Percentiles rank a stretch among this genome's conserved stretches.
phyloP scores from a whole-genome alignment of 331 rosid species.

The Dryas integrifolia region DNA sequence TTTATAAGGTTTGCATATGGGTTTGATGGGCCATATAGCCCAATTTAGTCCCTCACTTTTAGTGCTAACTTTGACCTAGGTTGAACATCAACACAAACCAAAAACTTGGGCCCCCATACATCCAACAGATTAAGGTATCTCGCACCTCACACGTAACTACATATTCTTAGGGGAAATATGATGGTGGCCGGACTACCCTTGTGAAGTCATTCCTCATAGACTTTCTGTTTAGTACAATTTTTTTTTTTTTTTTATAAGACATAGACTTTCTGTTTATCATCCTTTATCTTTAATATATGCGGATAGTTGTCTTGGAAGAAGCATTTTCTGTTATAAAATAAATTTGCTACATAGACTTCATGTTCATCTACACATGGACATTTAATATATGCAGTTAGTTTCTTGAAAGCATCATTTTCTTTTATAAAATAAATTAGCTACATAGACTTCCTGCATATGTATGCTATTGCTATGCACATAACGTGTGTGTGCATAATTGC shows the following conservation, averaged over 20 bases:
- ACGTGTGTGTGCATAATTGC: no score
- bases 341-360: neutral
- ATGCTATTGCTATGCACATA: neutral
- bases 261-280: neutral
- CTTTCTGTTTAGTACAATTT: no score
- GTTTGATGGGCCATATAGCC: neutral
- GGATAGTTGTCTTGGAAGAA: neutral
- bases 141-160: neutral
- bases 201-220: neutral
- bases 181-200: neutral
- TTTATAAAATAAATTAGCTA: neutral
- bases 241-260: no score
- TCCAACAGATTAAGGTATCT: neutral
- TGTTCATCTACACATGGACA: neutral
- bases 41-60: neutral
- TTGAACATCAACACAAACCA: conserved; percentile 2
- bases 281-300: neutral
- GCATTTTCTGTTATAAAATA: neutral
- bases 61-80: neutral
- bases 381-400: neutral
- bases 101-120: conserved; percentile 2
- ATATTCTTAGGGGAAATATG: neutral
- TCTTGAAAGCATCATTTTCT: conserved; percentile 7
- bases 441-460: neutral
- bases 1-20: neutral